Evolutionary conservation across 2,329 filamentous ascomycete genomes (phyloP).

Genomic region (Monilinia laxa): DNA sequence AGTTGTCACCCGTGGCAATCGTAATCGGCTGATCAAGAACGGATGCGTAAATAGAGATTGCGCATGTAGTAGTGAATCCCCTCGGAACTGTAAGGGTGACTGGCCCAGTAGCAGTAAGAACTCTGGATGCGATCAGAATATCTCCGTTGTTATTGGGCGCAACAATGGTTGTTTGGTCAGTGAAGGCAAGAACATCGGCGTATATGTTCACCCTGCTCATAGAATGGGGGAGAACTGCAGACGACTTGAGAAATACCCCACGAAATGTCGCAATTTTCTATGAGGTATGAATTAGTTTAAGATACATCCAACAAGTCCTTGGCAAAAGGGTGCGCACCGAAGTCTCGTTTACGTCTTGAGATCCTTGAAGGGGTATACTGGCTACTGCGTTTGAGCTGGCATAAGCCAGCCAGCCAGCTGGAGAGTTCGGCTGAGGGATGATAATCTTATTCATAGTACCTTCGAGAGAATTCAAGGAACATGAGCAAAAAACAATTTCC

Average conservation of each 20-base stretch:
- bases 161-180: constrained; percentile 1
- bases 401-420: constrained; percentile 12
- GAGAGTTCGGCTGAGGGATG: constrained; percentile 4
- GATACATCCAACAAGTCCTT: no score
- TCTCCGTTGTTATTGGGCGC: constrained; percentile 3
- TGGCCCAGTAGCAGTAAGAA: constrained; percentile 7
- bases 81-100: constrained; percentile 11
- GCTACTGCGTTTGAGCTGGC: constrained; percentile 3
- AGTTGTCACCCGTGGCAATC: constrained; percentile 5
- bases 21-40: constrained; percentile 3
- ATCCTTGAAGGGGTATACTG: constrained; percentile 8
- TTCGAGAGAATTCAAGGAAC: not conserved
- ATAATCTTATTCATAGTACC: constrained; percentile 1
- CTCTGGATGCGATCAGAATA: not conserved
- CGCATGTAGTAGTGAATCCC: constrained; percentile 5
- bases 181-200: constrained; percentile 1
- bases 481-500: not conserved
- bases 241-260: not conserved
- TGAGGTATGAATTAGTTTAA: not conserved
- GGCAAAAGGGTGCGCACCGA: not conserved
- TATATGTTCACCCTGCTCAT: constrained; percentile 12
- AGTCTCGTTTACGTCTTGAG: constrained; percentile 11
- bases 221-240: constrained; percentile 4
- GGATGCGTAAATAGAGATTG: constrained; percentile 5
- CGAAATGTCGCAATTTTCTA: constrained; percentile 9